phyloP scores from a whole-genome alignment of 176 grass and related monocot species.

The Cenchrus americanus region DNA sequence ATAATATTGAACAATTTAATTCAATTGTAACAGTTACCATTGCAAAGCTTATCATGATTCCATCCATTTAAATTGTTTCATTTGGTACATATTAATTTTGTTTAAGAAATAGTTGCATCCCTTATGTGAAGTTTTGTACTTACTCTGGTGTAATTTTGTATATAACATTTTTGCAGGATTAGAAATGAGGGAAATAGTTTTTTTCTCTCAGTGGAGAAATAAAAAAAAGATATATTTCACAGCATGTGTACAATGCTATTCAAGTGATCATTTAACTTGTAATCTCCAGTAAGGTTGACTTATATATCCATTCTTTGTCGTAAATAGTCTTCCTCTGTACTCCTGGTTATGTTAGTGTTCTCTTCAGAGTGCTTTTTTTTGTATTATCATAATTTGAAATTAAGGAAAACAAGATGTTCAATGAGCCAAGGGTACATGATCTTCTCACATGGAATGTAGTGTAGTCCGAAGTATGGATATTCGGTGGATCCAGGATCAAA shows the following conservation, averaged over 20 bases:
- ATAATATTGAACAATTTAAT: no score
- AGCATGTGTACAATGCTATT: neutral
- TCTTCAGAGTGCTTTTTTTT: neutral
- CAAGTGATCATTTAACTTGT: neutral
- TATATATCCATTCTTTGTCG: neutral
- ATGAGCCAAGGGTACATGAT: no score
- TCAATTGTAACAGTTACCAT: no score
- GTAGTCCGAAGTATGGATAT: no score
- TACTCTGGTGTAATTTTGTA: no score
- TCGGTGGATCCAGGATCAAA: no score
- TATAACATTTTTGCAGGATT: conserved; percentile 1
- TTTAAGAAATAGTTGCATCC: neutral
- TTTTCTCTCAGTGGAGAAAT: neutral
- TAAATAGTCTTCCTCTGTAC: neutral
- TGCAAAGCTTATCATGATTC: neutral
- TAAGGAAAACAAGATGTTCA: neutral
- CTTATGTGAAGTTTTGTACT: no score
- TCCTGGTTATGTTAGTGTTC: neutral
- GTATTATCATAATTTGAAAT: neutral
- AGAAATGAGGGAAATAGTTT: neutral
- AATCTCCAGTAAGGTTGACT: neutral
- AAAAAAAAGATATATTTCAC: neutral
- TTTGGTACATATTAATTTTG: neutral
- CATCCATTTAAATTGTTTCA: neutral
- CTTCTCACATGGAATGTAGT: no score